A percentile compares a stretch with the other conserved stretches of the same genome.
phyloP scores from a whole-genome alignment of 257 asterid species.

The Leonotis leonurus region DNA sequence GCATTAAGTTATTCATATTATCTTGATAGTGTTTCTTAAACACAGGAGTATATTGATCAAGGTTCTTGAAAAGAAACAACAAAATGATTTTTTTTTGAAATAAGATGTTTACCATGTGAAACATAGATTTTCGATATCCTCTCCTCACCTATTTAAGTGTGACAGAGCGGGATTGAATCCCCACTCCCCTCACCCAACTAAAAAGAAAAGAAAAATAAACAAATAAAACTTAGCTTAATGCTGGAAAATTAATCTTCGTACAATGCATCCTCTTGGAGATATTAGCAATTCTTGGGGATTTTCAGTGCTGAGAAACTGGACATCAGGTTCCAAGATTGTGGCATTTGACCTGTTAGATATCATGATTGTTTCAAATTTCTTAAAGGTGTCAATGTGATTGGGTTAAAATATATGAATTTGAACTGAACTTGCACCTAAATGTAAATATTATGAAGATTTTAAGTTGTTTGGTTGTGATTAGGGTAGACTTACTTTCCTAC shows the following conservation, averaged over 20 bases:
- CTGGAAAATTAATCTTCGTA: background rate
- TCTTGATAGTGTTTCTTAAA: background rate
- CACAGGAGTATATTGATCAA: background rate
- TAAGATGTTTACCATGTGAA: no score
- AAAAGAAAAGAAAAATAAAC: background rate
- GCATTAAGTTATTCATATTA: no score
- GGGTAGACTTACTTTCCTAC: conserved; percentile 8
- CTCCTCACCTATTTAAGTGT: no score
- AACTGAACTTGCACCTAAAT: background rate
- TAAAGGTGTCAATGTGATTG: background rate
- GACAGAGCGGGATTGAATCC: no score
- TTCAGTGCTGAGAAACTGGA: background rate
- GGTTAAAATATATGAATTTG: background rate
- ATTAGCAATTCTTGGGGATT: background rate
- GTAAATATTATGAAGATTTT: background rate
- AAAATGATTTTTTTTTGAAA: background rate
- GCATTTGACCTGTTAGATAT: background rate
- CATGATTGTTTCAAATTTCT: background rate
- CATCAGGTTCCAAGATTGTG: background rate
- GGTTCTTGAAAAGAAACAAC: background rate
- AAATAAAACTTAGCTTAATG: background rate
- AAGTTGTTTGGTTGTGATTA: background rate
- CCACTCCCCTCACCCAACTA: no score
- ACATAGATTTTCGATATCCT: no score
- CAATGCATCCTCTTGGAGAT: background rate